Evolutionary conservation across 306 rosid species (phyloP).

Genomic region (Vigna nakashimae): DNA sequence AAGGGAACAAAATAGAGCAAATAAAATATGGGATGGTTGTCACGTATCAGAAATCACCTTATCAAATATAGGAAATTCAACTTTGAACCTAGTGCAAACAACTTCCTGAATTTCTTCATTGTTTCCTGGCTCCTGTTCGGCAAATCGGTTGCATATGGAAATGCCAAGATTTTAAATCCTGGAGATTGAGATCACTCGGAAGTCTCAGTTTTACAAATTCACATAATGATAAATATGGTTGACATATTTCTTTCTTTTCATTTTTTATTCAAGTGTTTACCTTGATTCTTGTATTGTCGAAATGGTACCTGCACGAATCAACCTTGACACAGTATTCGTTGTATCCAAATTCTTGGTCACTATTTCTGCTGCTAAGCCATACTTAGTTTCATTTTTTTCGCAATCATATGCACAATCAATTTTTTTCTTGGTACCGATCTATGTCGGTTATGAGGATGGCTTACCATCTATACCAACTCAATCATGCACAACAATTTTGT

Average conservation of each 20-base stretch:
- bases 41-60: conserved; percentile 63
- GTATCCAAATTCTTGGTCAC: too few relatives aligned
- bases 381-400: too few relatives aligned
- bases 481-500: conserved; percentile 63
- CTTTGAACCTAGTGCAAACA: conserved; percentile 86
- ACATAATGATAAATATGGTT: conserved; percentile 9
- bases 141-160: conserved; percentile 97
- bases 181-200: conserved; percentile 3
- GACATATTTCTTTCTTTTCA: conserved; percentile 16
- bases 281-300: conserved; percentile 65
- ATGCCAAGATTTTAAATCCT: conserved; percentile 93
- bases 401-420: too few relatives aligned
- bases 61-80: conserved; percentile 85
- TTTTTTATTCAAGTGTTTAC: conserved; percentile 46
- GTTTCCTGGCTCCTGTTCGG: conserved; percentile 86
- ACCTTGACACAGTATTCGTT: too few relatives aligned
- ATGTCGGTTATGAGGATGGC: conserved; percentile 72
- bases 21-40: conserved; percentile 12
- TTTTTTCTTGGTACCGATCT: conserved; percentile 47
- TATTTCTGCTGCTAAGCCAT: too few relatives aligned
- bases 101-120: conserved; percentile 77
- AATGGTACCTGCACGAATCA: too few relatives aligned
- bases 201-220: conserved; percentile 13
- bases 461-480: conserved; percentile 67
- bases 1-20: neutral